Base-by-base conservation (phyloP, 2,329 filamentous ascomycete genomes). In the Cladorrhinum sp. region DNA sequence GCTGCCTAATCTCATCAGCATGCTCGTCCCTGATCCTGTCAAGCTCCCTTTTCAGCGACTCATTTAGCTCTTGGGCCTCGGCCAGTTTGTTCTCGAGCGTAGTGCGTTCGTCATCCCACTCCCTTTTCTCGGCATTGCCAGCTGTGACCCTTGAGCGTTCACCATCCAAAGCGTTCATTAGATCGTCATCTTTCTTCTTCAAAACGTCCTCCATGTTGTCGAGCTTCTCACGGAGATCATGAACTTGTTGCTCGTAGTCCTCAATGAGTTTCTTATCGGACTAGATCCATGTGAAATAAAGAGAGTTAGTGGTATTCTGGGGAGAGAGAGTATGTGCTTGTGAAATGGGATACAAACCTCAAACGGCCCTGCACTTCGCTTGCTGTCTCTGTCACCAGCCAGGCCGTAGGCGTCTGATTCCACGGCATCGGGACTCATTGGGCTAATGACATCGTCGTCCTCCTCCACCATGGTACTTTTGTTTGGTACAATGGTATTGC, bases 391-490 rank as follows among this genome's bases (percentile, higher is more conserved):
- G 52, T 67, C 60, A 10, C 52, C 57, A 7, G 58, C 36, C 21
- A 62, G 16, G 14, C 62, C 61, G 48, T 66, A 70, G 70, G 77
- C 72, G 62, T 82, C 79, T 36, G 73, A 82, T 55, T 80, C 80
- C 65, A 82, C 79, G 63, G 86, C 71, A 54, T 84, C 85, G 16
- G 84, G 82, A 20, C 76, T 77, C 20, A 80, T 51, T 3, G 71
- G 72, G 59, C 70, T 73, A 24, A 68, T 21, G 16, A 64, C 57
- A 65, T 91, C 91, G 67, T 96, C 92, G 66, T 96, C 93, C 72
- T 98, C 95, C 74, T 99, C 95, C 1, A 98, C 86, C 88, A 98
- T 93, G 0, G 91, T 97, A 70, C 94, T 96, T 77, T 98, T 99
- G 73, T 97, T 98, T 0, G 95, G 95, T 42, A 98, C 90, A 69